Conservation (phyloP, 805 yeast genomes). For the Ogataea allantospora region DNA sequence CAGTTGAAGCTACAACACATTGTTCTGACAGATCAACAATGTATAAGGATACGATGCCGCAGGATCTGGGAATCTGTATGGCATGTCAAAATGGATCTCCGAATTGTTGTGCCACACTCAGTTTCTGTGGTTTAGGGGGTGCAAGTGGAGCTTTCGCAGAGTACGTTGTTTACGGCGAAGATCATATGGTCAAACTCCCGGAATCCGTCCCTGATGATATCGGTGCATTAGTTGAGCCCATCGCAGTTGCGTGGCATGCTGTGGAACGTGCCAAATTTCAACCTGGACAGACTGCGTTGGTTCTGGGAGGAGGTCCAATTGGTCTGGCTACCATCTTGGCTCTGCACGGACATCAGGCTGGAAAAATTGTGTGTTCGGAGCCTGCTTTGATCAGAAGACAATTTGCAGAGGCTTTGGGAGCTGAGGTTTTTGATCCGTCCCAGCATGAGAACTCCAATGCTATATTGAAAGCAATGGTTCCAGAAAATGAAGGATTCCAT, state of each 20-base stretch:
- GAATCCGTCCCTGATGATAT: constrained; percentile 26
- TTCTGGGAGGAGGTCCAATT: constrained; percentile 63
- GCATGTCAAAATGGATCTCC: constrained; percentile 50
- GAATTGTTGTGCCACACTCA: constrained; percentile 48
- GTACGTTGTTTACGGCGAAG: constrained; percentile 38
- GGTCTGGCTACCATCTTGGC: constrained; percentile 59
- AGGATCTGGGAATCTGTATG: constrained; percentile 34
- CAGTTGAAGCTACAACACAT: constrained; percentile 45
- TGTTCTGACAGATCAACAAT: constrained; percentile 42
- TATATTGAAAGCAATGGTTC: constrained; percentile 36
- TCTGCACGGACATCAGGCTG: constrained; percentile 46
- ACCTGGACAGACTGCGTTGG: constrained; percentile 46
- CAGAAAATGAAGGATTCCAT: constrained; percentile 46
- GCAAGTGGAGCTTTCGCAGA: constrained; percentile 51
- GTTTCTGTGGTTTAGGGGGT: constrained; percentile 49
- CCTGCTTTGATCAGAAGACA: constrained; percentile 63
- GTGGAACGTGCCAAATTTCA: constrained; percentile 43
- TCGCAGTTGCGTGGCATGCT: constrained; percentile 61
- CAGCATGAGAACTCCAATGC: constrained; percentile 29
- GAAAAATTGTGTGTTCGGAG: constrained; percentile 56
- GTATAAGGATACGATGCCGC: constrained; percentile 18
- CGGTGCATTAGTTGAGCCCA: constrained; percentile 57
- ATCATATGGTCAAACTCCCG: constrained; percentile 40
- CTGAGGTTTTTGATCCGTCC: constrained; percentile 37
- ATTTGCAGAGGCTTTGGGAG: constrained; percentile 51